Conservation (phyloP, 1,284 basidiomycete species). For the Tausonia pullulans region DNA sequence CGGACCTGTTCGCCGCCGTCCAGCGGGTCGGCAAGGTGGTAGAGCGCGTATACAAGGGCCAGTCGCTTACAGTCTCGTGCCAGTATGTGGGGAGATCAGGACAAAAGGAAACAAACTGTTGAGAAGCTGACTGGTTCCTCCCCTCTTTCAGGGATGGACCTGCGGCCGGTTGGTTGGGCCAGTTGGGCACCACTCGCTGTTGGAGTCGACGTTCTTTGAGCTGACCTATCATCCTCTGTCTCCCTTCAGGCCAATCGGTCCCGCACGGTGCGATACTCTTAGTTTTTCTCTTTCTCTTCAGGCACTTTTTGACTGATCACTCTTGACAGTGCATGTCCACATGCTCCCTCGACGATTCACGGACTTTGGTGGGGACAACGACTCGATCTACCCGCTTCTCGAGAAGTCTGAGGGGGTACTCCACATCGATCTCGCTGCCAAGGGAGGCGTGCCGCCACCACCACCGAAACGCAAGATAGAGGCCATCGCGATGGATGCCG, state of each 20-base stretch:
- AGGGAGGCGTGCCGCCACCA: conserved; percentile 16
- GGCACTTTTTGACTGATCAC: conserved; percentile 44
- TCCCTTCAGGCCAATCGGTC: conserved; percentile 48
- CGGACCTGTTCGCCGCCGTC: conserved; percentile 64
- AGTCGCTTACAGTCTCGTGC: conserved; percentile 63
- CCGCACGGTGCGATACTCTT: conserved; percentile 42
- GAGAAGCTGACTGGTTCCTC: not conserved
- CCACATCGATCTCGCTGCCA: conserved; percentile 25
- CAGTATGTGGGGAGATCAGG: conserved; percentile 41
- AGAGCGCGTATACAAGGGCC: conserved; percentile 34
- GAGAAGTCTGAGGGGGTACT: conserved; percentile 50
- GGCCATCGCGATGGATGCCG: conserved; percentile 43
- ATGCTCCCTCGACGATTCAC: conserved; percentile 60
- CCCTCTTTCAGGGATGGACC: conserved; percentile 55
- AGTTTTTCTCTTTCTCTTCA: too few relatives aligned
- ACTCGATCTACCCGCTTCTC: conserved; percentile 65
- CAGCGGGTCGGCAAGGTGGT: conserved; percentile 39
- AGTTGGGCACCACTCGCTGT: too few relatives aligned
- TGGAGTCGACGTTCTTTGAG: too few relatives aligned
- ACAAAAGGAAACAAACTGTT: too few relatives aligned
- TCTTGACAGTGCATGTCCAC: conserved; percentile 86
- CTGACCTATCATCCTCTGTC: too few relatives aligned
- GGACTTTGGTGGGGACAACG: conserved; percentile 50
- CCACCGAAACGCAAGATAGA: conserved; percentile 33
- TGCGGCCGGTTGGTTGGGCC: conserved; percentile 46